Percentiles rank a stretch among this genome's conserved stretches.
These are phyloP conservation scores for Dioscorea alata DNA, from an alignment of 106 monocot species.

Conservation along the genomic window DNA sequence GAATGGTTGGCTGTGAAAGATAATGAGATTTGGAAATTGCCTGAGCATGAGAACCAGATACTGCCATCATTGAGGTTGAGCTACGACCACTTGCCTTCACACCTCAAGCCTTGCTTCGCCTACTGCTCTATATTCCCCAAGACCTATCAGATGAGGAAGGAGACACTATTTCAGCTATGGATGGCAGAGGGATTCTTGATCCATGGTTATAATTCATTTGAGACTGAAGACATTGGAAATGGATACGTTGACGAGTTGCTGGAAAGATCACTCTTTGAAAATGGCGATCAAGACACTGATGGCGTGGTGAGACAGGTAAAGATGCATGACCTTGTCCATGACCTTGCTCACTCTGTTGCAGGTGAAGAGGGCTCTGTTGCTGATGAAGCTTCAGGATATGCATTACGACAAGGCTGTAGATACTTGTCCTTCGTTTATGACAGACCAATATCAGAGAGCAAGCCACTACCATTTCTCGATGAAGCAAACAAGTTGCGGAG, in stretches of 20 bases:
- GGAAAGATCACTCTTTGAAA: not conserved
- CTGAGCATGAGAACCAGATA: not conserved
- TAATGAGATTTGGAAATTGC: constrained; percentile 11
- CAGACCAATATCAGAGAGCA: not conserved
- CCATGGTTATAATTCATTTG: not conserved
- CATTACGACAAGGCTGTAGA: not conserved
- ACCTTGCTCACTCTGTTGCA: constrained; percentile 25
- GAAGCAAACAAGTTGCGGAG: not conserved
- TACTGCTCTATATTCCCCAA: constrained; percentile 21
- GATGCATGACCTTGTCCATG: constrained; percentile 37
- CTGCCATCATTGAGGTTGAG: constrained; percentile 4
- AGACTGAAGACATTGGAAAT: not conserved
- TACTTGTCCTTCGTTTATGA: constrained; percentile 4
- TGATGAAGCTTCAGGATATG: not conserved
- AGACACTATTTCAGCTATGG: constrained; percentile 19
- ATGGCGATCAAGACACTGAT: not conserved
- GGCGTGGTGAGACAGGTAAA: not conserved
- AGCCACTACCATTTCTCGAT: not conserved
- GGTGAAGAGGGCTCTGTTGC: constrained; percentile 17
- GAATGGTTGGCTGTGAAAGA: constrained; percentile 17
- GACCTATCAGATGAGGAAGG: constrained; percentile 13
- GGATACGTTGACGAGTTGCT: not conserved
- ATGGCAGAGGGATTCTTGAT: constrained; percentile 19
- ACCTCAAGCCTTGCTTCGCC: constrained; percentile 26
- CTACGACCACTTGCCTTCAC: constrained; percentile 11